phyloP scores from a whole-genome alignment of 495 filamentous ascomycete genomes.

The Penicillium goetzii region DNA sequence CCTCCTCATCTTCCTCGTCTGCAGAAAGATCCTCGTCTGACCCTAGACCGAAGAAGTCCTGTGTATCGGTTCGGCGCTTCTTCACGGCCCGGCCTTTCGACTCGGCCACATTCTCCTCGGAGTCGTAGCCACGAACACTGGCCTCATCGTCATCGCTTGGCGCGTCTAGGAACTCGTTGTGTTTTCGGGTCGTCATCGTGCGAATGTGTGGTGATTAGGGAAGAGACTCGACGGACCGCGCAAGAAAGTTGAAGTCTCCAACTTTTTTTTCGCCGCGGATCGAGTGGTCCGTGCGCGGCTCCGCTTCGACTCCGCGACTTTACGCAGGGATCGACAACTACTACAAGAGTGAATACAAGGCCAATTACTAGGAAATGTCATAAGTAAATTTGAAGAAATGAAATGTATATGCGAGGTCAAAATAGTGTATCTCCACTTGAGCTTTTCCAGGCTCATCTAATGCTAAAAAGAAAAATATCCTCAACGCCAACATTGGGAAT shows the following conservation, averaged over 20 bases:
- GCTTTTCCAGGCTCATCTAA: slow-evolving; percentile 22
- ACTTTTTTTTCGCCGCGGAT: slow-evolving; percentile 32
- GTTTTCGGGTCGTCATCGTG: slow-evolving; percentile 68
- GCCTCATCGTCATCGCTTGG: slow-evolving; percentile 65
- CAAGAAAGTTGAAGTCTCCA: slow-evolving; percentile 18
- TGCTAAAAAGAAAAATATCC: slow-evolving; percentile 23
- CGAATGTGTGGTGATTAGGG: neutral
- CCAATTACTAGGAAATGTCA: neutral
- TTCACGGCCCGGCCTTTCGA: slow-evolving; percentile 68
- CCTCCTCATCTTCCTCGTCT: slow-evolving; percentile 30
- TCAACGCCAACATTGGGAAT: slow-evolving; percentile 32
- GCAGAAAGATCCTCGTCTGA: slow-evolving; percentile 41
- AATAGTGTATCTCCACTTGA: slow-evolving; percentile 19
- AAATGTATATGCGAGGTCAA: slow-evolving; percentile 15
- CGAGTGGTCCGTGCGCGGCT: slow-evolving; percentile 32
- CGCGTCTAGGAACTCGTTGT: slow-evolving; percentile 76
- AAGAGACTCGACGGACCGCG: neutral
- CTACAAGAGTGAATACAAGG: neutral
- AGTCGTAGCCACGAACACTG: slow-evolving; percentile 65
- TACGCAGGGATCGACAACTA: neutral
- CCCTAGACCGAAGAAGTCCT: slow-evolving; percentile 43
- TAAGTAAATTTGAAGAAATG: neutral
- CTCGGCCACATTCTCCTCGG: slow-evolving; percentile 65
- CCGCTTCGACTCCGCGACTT: slow-evolving; percentile 2
- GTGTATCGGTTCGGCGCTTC: slow-evolving; percentile 56